Conservation (phyloP, 345 rosid genomes). For the Anacardium occidentale region DNA sequence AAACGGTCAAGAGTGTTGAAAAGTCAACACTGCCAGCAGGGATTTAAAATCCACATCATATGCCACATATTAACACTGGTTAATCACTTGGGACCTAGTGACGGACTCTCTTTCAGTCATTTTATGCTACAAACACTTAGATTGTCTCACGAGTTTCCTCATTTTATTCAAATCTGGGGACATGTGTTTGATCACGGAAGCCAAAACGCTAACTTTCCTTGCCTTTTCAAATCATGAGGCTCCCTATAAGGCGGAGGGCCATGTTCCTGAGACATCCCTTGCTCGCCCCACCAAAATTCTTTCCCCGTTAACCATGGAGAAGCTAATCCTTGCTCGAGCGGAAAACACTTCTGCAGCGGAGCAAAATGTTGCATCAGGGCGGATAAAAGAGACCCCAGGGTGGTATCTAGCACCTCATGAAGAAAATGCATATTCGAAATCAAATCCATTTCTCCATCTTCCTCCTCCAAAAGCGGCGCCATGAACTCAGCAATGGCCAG, state of each 20-base stretch:
- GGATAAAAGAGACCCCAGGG: constrained; percentile 64
- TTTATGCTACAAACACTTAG: constrained; percentile 69
- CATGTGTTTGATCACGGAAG: constrained; percentile 72
- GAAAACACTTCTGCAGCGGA: constrained; percentile 5
- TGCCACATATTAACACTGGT: too few species aligned
- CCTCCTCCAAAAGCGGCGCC: constrained; percentile 25
- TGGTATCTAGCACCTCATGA: constrained; percentile 60
- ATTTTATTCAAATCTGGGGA: constrained; percentile 40
- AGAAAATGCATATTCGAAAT: constrained; percentile 46
- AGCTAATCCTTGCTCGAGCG: constrained; percentile 8
- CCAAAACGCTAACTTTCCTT: constrained; percentile 67
- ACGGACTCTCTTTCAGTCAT: constrained; percentile 63
- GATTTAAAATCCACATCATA: too few species aligned
- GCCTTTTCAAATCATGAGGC: constrained; percentile 74
- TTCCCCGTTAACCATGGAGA: constrained; percentile 9
- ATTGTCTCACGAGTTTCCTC: constrained; percentile 52
- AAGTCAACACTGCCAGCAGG: too few species aligned
- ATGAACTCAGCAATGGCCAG: constrained; percentile 36
- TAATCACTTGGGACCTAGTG: constrained; percentile 57
- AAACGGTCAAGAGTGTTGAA: too few species aligned
- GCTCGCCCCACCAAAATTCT: constrained; percentile 14
- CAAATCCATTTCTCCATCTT: constrained; percentile 19
- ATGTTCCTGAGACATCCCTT: constrained; percentile 34
- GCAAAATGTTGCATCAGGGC: constrained; percentile 53
- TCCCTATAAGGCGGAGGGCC: constrained; percentile 64